These are phyloP conservation scores for Hericium rajendrae DNA, from an alignment of 768 basidiomycete species.

Conservation along the genomic window DNA sequence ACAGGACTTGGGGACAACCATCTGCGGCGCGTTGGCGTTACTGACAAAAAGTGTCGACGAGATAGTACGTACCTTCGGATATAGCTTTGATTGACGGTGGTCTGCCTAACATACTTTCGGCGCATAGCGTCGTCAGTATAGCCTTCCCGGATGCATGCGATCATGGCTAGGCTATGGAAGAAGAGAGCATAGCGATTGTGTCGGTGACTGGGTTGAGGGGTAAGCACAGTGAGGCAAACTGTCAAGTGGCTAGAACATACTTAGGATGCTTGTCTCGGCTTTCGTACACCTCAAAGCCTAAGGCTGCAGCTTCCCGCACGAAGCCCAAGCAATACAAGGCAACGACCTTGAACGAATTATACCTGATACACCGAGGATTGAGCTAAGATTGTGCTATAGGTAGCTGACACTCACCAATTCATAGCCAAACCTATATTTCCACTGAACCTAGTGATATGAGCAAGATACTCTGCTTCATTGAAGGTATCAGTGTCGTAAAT, in stretches of 20 bases:
- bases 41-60: not conserved
- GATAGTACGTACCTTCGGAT: slow-evolving; percentile 39
- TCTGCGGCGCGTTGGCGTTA: slow-evolving; percentile 22
- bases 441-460: slow-evolving; percentile 31
- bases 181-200: slow-evolving; percentile 61
- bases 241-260: slow-evolving; percentile 26
- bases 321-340: slow-evolving; percentile 55
- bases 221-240: not conserved
- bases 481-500: slow-evolving; percentile 55
- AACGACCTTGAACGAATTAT: slow-evolving; percentile 61
- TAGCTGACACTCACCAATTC: slow-evolving; percentile 39
- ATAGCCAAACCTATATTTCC: slow-evolving; percentile 43
- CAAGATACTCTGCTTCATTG: slow-evolving; percentile 44
- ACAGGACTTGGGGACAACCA: slow-evolving; percentile 66
- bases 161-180: slow-evolving; percentile 61
- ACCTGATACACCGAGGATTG: slow-evolving; percentile 28
- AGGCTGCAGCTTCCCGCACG: slow-evolving; percentile 43
- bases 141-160: slow-evolving; percentile 45
- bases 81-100: slow-evolving; percentile 50
- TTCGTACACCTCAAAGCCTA: slow-evolving; percentile 56
- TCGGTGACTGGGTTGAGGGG: slow-evolving; percentile 37
- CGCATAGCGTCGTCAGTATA: slow-evolving; percentile 26
- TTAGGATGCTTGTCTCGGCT: slow-evolving; percentile 54
- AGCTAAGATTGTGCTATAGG: not conserved
- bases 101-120: slow-evolving; percentile 41